Percentiles rank a stretch among this genome's conserved stretches.
Conservation (phyloP, 768 basidiomycete species). For the Tricholoma flavovirens region DNA sequence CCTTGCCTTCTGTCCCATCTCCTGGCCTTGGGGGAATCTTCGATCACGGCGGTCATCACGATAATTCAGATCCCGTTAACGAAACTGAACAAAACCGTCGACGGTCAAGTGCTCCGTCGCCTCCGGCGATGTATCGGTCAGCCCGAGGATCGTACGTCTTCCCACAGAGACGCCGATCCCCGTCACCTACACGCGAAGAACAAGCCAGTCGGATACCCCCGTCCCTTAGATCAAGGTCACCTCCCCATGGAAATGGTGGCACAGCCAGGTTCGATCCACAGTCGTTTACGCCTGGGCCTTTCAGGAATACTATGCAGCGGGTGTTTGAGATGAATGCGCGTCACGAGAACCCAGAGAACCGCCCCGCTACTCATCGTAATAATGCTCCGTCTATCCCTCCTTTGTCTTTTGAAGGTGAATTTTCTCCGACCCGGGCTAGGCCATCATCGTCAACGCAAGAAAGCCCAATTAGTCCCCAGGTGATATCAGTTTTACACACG, state of each 20-base stretch:
- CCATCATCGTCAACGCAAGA: background rate
- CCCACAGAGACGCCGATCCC: constrained; percentile 2
- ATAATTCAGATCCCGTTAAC: background rate
- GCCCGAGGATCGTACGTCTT: background rate
- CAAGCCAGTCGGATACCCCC: background rate
- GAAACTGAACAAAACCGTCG: background rate
- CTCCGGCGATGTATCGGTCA: background rate
- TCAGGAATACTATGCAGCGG: constrained; percentile 42
- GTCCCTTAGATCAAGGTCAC: constrained; percentile 4
- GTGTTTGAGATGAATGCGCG: constrained; percentile 10
- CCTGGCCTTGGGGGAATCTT: constrained; percentile 21
- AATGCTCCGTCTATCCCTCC: constrained; percentile 30
- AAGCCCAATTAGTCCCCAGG: background rate
- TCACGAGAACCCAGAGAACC: constrained; percentile 9
- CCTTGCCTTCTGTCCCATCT: constrained; percentile 3
- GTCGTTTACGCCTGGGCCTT: constrained; percentile 40
- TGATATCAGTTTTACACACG: background rate
- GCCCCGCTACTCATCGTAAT: background rate
- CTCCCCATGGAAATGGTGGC: constrained; percentile 3
- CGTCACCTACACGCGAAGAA: constrained; percentile 3
- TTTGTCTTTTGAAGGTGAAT: constrained; percentile 28
- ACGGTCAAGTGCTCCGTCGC: background rate
- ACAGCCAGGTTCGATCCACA: constrained; percentile 26
- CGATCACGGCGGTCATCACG: background rate
- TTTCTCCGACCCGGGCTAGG: constrained; percentile 1